Conservation (phyloP, 805 yeast genomes). For the Metschnikowia drakensbergensis region DNA sequence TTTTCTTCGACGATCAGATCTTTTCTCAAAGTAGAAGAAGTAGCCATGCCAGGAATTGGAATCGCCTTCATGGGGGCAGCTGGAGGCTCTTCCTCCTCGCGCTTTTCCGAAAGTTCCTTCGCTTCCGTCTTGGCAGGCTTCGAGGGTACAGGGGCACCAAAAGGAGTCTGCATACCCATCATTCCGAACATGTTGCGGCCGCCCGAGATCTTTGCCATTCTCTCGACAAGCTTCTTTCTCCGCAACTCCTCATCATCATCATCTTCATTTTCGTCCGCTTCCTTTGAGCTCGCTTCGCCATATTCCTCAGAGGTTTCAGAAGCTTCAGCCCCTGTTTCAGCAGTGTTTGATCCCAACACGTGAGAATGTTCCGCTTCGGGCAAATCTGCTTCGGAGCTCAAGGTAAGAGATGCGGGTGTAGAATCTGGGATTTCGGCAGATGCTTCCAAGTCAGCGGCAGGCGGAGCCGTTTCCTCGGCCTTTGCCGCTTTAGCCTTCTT, state of each 20-base stretch:
- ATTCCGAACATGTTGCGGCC: constrained; percentile 76
- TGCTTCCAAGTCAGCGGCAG: constrained; percentile 16
- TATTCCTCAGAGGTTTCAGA: background rate
- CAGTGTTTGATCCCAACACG: background rate
- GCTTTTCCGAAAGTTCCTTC: constrained; percentile 7
- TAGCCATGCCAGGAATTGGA: constrained; percentile 13
- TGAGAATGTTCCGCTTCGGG: background rate
- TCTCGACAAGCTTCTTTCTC: constrained; percentile 73
- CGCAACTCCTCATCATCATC: constrained; percentile 75
- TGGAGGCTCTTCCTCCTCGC: background rate
- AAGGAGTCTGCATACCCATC: constrained; percentile 52
- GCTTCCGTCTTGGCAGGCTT: constrained; percentile 10
- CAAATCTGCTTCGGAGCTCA: background rate
- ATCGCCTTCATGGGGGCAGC: constrained; percentile 5
- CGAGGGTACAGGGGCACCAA: constrained; percentile 24
- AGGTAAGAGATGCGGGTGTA: background rate
- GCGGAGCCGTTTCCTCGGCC: background rate
- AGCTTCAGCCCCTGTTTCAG: background rate
- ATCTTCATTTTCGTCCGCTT: constrained; percentile 42
- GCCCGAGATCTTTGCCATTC: constrained; percentile 96
- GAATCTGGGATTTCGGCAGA: background rate
- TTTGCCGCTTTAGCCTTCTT: constrained; percentile 3
- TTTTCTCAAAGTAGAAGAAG: background rate
- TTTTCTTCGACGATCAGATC: background rate
- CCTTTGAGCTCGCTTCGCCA: constrained; percentile 23